A percentile compares a stretch with the other conserved stretches of the same genome.
Conservation (phyloP, 176 grass and related monocot species). For the Puccinellia tenuiflora region DNA sequence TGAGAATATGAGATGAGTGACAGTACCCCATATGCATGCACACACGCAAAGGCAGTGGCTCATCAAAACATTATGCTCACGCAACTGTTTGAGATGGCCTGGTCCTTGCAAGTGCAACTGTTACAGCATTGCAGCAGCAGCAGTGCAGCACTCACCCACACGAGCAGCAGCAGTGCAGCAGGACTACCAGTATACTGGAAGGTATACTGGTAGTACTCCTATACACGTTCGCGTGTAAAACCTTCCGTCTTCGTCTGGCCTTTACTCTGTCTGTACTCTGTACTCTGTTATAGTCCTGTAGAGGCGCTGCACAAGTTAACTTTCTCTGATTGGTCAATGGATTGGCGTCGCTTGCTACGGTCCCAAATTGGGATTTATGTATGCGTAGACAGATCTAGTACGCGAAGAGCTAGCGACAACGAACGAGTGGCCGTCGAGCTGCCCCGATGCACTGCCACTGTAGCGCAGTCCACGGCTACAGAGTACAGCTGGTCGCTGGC, state of each 20-base stretch:
- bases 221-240: not conserved
- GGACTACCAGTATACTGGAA: not conserved
- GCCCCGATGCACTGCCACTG: not conserved
- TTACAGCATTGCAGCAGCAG: not conserved
- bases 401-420: not conserved
- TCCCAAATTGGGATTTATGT: not conserved
- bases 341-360: not conserved
- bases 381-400: constrained; percentile 13
- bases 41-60: not conserved
- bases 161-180: not conserved
- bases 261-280: not conserved
- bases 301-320: not conserved
- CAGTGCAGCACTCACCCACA: not conserved
- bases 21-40: not conserved
- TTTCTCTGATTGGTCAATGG: not conserved
- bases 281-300: not conserved
- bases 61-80: not conserved
- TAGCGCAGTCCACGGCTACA: not conserved
- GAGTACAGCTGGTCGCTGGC: not conserved
- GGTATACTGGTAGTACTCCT: too few relatives aligned
- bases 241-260: not conserved
- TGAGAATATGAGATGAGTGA: not conserved
- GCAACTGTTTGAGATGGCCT: not conserved
- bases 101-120: not conserved
- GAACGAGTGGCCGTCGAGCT: not conserved